Evolutionary conservation across 2,329 filamentous ascomycete genomes (phyloP).

Genomic region (Xylariaceae sp.): DNA sequence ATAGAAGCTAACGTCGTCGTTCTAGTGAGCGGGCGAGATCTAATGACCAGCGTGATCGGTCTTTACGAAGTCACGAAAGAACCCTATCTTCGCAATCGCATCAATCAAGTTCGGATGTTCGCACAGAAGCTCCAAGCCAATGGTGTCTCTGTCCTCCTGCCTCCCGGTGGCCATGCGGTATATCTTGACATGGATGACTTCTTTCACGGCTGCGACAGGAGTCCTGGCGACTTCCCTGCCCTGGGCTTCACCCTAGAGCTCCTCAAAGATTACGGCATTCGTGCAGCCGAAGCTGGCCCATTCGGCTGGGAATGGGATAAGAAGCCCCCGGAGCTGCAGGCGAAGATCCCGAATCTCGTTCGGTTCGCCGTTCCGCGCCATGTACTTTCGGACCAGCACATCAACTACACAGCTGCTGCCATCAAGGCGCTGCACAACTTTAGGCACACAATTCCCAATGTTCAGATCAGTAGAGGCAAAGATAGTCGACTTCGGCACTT

Average conservation of each 20-base stretch:
- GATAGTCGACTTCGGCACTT: conserved; percentile 20
- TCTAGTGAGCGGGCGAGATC: conserved; percentile 20
- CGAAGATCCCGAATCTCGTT: conserved; percentile 17
- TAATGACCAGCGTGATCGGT: conserved; percentile 16
- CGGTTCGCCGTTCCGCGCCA: conserved; percentile 21
- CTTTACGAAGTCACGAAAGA: conserved; percentile 19
- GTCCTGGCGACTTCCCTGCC: conserved; percentile 14
- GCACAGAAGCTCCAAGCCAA: conserved; percentile 11
- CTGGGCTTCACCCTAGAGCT: conserved; percentile 19
- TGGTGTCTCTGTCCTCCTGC: conserved; percentile 13
- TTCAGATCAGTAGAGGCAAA: conserved; percentile 17
- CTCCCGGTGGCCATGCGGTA: conserved; percentile 19
- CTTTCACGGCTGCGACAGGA: conserved; percentile 19
- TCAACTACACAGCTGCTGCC: conserved; percentile 18
- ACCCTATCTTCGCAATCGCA: conserved; percentile 14
- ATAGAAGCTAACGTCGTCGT: not conserved
- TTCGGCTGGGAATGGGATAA: conserved; percentile 23
- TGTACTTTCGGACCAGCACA: conserved; percentile 19
- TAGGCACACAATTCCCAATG: conserved; percentile 18
- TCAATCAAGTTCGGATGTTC: conserved; percentile 16
- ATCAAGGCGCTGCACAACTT: conserved; percentile 15
- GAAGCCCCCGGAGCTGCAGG: conserved; percentile 11
- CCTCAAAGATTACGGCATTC: conserved; percentile 17
- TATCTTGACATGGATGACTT: conserved; percentile 22
- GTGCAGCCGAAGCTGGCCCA: conserved; percentile 15